Base-by-base conservation (phyloP, 2,329 filamentous ascomycete species). In the Colletotrichum sp. region DNA sequence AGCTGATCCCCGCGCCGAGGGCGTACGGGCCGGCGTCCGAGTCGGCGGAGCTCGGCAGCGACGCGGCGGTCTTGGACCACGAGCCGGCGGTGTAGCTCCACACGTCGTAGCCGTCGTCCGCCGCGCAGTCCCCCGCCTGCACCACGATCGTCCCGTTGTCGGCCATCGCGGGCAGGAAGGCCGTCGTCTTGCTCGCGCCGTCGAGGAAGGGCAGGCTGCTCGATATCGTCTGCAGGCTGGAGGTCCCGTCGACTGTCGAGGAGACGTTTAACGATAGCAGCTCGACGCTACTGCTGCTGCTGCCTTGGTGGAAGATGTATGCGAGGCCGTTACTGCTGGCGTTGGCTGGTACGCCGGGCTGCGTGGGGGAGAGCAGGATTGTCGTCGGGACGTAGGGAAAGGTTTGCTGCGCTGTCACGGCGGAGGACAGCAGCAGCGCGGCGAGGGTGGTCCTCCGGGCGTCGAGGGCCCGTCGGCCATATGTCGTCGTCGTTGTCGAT, bases 321-420 rank as follows among this genome's bases (percentile, higher is more conserved):
- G 92, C 92, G 36, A 91, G 82, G 24, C 91, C 88, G 75, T 78
- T 82, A 21, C 91, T 87, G 76, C 78, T 82, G 71, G 78, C 83
- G 78, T 79, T 80, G 80, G 81, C 83, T 34, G 79, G 72, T 38
- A 86, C 85, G 26, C 86, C 83, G 76, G 90, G 87, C 69, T 87
- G 83, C 73, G 84, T 81, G 73, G 84, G 81, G 8, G 90, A 87
- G 61, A 92, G 88, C 74, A 96, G 90, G 68, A 98, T 89, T 34
- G 91, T 92, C 0, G 95, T 95, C 4, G 95, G 94, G 71, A 93
- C 92, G 86, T 98, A 98, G 30, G 95, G 95, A 68, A 95, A 89
- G 65, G 83, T 83, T 79, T 88, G 86, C 67, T 88, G 86, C 8
- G 84, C 80, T 48, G 81, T 78, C 24, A 57, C 76, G 24, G 69